Conservation (phyloP, 768 basidiomycete species). For the Clitopilus passeckerianus region DNA sequence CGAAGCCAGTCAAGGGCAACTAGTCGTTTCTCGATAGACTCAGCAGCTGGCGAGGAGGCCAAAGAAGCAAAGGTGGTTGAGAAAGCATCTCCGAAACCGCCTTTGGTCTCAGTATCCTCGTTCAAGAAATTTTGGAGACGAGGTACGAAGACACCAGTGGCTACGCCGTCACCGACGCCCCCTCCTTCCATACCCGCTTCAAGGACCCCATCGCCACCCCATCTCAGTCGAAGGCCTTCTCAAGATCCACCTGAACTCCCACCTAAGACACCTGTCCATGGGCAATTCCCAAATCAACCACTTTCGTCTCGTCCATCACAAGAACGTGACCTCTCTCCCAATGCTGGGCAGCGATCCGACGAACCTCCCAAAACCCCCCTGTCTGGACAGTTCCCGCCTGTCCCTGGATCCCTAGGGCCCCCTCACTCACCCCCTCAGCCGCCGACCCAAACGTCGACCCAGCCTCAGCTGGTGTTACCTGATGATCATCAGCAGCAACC, state of each 20-base stretch:
- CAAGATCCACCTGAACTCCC: constrained; percentile 32
- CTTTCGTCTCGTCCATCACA: constrained; percentile 15
- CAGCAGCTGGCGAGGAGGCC: constrained; percentile 37
- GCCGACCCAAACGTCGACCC: constrained; percentile 9
- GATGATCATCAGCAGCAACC: constrained; percentile 1
- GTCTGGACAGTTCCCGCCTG: constrained; percentile 11
- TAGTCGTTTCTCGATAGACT: constrained; percentile 79
- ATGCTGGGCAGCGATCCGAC: neutral
- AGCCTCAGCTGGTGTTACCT: constrained; percentile 15
- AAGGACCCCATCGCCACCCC: constrained; percentile 28
- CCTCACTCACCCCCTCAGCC: neutral
- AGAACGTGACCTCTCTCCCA: constrained; percentile 9
- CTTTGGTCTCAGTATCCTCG: neutral
- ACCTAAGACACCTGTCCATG: constrained; percentile 20
- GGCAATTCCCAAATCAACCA: constrained; percentile 20
- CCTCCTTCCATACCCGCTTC: constrained; percentile 16
- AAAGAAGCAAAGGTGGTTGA: constrained; percentile 15
- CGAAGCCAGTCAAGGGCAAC: constrained; percentile 23
- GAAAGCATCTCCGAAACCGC: neutral
- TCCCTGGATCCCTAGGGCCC: constrained; percentile 7
- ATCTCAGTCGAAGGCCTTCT: constrained; percentile 26
- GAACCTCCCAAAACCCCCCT: neutral
- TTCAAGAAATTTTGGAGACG: neutral
- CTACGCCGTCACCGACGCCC: constrained; percentile 45
- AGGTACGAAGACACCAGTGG: neutral